These are phyloP conservation scores for Botrytis hyacinthi DNA, from an alignment of 2,329 filamentous ascomycete species.

Conservation along the genomic window DNA sequence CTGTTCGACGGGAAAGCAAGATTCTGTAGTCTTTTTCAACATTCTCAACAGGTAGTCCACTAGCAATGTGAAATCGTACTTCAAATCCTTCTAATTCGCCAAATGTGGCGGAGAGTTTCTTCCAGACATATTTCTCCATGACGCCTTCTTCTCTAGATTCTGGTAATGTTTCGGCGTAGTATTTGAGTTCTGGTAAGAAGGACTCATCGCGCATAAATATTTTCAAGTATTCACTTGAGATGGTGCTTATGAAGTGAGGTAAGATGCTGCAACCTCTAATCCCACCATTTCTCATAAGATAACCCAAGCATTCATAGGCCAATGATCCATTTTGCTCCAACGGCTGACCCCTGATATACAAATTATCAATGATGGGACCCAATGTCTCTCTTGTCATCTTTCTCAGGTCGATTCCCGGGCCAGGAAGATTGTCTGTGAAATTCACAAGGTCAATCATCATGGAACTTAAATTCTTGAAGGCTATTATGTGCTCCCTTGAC, in stretches of 20 bases:
- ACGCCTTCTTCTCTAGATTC: not conserved
- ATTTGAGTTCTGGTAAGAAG: not conserved
- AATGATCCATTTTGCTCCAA: not conserved
- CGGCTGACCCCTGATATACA: not conserved
- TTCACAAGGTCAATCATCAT: constrained; percentile 13
- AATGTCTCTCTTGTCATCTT: not conserved
- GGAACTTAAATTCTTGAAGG: not conserved
- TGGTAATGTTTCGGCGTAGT: not conserved
- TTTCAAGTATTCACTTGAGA: not conserved
- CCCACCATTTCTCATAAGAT: constrained; percentile 7
- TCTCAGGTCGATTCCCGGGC: not conserved
- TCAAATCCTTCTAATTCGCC: not conserved
- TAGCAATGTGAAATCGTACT: not conserved
- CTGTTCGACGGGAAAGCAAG: not conserved
- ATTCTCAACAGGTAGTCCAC: not conserved
- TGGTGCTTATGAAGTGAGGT: not conserved
- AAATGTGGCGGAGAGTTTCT: not conserved
- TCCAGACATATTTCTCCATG: not conserved
- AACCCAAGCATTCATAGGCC: not conserved
- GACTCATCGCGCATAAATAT: not conserved
- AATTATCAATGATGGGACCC: not conserved
- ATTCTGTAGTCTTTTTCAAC: not conserved
- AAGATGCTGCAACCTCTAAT: not conserved
- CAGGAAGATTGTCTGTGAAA: not conserved
- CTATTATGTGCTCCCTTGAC: not conserved